A percentile compares a stretch with the other conserved stretches of the same genome.
Evolutionary conservation across 2,329 filamentous ascomycete species (phyloP).

Genomic region (Coleophoma crateriformis): DNA sequence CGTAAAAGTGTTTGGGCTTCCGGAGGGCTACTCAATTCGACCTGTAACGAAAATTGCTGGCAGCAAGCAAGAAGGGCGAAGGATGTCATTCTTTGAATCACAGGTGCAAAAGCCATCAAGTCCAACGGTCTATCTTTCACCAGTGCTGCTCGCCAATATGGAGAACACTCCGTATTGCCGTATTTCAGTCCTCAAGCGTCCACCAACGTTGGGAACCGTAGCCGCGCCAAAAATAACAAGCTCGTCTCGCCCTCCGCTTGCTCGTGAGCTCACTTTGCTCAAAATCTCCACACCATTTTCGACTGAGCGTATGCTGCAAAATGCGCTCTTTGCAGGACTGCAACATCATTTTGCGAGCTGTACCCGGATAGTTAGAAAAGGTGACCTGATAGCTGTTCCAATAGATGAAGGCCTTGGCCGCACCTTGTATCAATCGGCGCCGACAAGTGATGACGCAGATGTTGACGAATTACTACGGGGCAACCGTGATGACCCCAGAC

Average conservation of each 20-base stretch:
- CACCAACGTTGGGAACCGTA: conserved; percentile 40
- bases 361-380: conserved; percentile 75
- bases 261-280: conserved; percentile 75
- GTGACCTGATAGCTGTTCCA: conserved; percentile 83
- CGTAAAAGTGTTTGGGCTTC: conserved; percentile 82
- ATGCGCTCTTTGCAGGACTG: conserved; percentile 77
- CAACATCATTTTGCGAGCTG: conserved; percentile 86
- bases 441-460: conserved; percentile 47
- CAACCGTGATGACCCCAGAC: conserved; percentile 42
- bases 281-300: conserved; percentile 87
- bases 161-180: conserved; percentile 73
- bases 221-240: conserved; percentile 51
- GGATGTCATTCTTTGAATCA: conserved; percentile 60
- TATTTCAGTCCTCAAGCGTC: conserved; percentile 62
- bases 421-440: conserved; percentile 68
- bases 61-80: conserved; percentile 44
- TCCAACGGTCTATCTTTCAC: conserved; percentile 70
- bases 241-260: conserved; percentile 52
- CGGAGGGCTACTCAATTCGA: conserved; percentile 64
- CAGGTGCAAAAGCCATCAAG: conserved; percentile 57
- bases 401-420: conserved; percentile 82
- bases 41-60: conserved; percentile 56
- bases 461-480: conserved; percentile 61
- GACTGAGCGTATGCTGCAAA: conserved; percentile 78
- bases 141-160: conserved; percentile 81